Base-by-base conservation (phyloP, 441 rosid species). In the Codiaeum variegatum region DNA sequence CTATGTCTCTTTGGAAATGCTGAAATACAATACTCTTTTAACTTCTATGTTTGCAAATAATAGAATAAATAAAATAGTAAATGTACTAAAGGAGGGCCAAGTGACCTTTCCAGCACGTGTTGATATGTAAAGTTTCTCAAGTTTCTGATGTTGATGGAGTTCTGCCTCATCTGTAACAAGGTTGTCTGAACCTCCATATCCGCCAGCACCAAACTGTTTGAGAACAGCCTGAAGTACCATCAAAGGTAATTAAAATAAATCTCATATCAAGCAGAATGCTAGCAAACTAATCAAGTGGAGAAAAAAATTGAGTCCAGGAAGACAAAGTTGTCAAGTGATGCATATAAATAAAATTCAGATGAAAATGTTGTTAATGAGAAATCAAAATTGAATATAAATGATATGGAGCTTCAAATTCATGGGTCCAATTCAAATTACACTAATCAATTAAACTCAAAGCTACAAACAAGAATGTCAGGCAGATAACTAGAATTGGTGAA, bases 1-100 rank as follows among this genome's bases (percentile, higher is more conserved):
- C 93, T 77, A 94, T 86, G 75, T 94, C 93, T 75, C 96, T 86
- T 85, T 94, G 98, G 76, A 84, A 91, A 86, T 87, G 96, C 96
- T 94, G 90, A 75, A 80, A 80, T 60, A 60, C 18, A 36, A 44
- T 61, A 70, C 46, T n/a, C 3, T 6, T 66, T 42, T 67, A 40
- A 62, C 51, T 46, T 46, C 23, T 38, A 24, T 31, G 66, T 68
- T 46, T 46, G 38, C 36, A 46, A 40, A 66, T 54, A 40, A 66
- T 54, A 47, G 4, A 61, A 54, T 0, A 26, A 67, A 36, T 23
- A 15, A 58, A 74, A 66, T 19, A 24, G 70, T 31, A 72, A 34
- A 12, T 62, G 67, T 21, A 38, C 46, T 3, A 49, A 21, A 63
- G 65, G 73, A 63, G 21, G 42, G 69, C 47, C 15, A 38, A 36